These are phyloP conservation scores for Hanseniaspora clermontiae DNA, from an alignment of 805 yeast genomes.

Conservation along the genomic window DNA sequence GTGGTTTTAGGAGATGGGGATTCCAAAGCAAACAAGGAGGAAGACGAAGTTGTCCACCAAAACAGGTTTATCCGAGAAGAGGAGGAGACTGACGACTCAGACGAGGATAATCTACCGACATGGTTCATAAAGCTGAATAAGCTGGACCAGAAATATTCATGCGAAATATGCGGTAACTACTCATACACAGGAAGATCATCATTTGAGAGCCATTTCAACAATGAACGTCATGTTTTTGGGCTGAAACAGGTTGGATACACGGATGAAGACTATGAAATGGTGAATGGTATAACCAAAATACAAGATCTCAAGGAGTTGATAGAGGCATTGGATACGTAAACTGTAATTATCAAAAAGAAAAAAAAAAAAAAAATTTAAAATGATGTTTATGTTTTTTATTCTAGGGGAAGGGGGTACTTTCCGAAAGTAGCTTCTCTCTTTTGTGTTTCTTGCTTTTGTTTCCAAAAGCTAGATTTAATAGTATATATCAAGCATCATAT, in stretches of 20 bases:
- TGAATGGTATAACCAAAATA: conserved; percentile 53
- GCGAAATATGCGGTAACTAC: conserved; percentile 78
- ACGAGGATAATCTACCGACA: conserved; percentile 82
- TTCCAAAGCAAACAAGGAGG: conserved; percentile 12
- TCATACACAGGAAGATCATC: conserved; percentile 59
- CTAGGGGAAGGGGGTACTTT: not conserved
- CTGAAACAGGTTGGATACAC: conserved; percentile 60
- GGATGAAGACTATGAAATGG: conserved; percentile 35
- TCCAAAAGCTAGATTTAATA: not conserved
- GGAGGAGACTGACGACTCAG: conserved; percentile 32
- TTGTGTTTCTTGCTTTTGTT: not conserved
- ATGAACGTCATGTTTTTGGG: conserved; percentile 58
- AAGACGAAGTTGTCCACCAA: conserved; percentile 13
- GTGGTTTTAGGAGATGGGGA: conserved; percentile 19
- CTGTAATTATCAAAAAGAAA: not conserved
- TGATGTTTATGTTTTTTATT: not conserved
- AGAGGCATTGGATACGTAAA: conserved; percentile 19
- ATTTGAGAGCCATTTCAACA: conserved; percentile 67
- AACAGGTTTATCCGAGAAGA: conserved; percentile 21
- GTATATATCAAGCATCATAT: conserved; percentile 4
- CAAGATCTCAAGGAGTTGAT: conserved; percentile 55
- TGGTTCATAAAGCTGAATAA: conserved; percentile 93
- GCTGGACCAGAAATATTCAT: conserved; percentile 50
- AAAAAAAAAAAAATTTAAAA: not conserved
- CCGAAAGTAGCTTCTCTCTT: not conserved